Evolutionary conservation across 345 rosid species (phyloP), one percentile per base, ranked within the genome.

Genomic region (Gossypium australe): DNA sequence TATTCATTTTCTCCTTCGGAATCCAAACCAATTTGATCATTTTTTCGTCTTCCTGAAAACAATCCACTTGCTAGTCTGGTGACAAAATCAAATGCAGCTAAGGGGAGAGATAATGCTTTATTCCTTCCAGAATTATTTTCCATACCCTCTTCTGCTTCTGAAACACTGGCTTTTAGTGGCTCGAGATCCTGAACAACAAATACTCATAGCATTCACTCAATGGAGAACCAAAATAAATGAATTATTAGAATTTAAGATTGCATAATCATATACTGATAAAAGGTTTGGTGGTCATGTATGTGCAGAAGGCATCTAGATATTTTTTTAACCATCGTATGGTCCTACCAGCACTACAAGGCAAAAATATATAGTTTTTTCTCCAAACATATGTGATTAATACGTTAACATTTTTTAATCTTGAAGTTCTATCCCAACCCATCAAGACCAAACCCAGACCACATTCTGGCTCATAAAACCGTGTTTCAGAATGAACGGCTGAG

Each of bases 1-100:
- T 60, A 65, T 75, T 81, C 88, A 72, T 76, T 81, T 73, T 87
- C 96, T 74, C 74, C 84, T 60, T 78, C 78, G 49, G 78, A 77
- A 78, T 87, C 92, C 61, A 84, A 81, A 71, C 75, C 72, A 63
- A 69, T 78, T 55, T 83, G 67, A 76, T 89, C 93, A 84, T 80
- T 76, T 80, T 85, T 93, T 34, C 83, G 85, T 29, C 90, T 87
- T 58, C 94, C 89, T 5, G 94, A 89, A 81, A 96, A 60, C 10
- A 60, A 60, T 60, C 64, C 64, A 60, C 41, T 60, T 12, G 64
- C 64, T 60, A 60, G 9, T 60, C 64, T 27, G 64, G 64, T 60
- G 41, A 60, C 41, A 60, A 60, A 60, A 60, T 60, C 64, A 25
- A 25, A 11, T 60, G 64, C 64, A 60, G 64, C 64, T 60, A 60